These are phyloP conservation scores for Auriculariales sp. DNA, from an alignment of 768 basidiomycete species.

Conservation along the genomic window DNA sequence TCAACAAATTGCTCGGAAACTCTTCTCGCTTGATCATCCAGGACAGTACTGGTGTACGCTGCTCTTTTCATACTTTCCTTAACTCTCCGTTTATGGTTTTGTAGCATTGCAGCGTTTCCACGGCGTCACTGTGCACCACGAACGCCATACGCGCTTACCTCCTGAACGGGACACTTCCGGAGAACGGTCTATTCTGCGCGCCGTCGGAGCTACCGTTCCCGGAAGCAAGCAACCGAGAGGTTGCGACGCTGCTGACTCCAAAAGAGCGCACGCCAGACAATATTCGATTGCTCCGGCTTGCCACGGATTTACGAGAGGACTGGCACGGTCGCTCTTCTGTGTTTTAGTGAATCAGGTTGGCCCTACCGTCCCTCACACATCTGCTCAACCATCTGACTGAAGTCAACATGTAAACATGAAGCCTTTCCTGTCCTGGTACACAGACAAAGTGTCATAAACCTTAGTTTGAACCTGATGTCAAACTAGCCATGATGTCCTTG, in stretches of 20 bases:
- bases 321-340: no score
- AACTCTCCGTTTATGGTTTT: neutral
- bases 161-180: slow-evolving; percentile 15
- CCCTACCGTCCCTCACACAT: no score
- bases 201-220: slow-evolving; percentile 12
- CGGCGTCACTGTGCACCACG: slow-evolving; percentile 14
- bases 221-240: neutral
- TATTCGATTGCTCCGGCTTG: no score
- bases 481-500: no score
- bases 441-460: no score
- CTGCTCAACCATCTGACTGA: no score
- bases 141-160: slow-evolving; percentile 12
- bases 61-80: neutral
- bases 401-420: no score
- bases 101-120: slow-evolving; percentile 13
- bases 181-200: slow-evolving; percentile 12
- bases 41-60: slow-evolving; percentile 15
- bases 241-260: neutral
- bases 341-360: no score
- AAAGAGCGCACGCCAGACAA: neutral
- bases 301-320: no score
- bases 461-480: no score
- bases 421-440: no score
- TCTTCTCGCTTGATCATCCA: slow-evolving; percentile 16
- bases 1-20: slow-evolving; percentile 11